Evolutionary conservation across 2,329 filamentous ascomycete species (phyloP).

Genomic region (Pyrenophora tritici-repentis): DNA sequence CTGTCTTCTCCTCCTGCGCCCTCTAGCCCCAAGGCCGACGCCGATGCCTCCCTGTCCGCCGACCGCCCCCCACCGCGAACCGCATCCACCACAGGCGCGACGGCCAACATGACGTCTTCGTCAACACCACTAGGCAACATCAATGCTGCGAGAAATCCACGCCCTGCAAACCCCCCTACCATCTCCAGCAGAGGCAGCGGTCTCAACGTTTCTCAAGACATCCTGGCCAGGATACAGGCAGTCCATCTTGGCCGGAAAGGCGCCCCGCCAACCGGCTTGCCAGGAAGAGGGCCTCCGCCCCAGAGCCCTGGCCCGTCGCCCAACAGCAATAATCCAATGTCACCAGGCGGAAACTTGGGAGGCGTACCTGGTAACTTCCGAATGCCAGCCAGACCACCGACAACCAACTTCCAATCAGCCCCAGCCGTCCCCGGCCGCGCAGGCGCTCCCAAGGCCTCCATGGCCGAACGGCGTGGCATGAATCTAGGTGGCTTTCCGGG

Average conservation of each 20-base stretch:
- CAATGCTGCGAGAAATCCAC: slow-evolving; percentile 66
- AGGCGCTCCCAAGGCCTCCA: slow-evolving; percentile 60
- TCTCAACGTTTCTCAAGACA: slow-evolving; percentile 62
- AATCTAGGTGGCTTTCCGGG: slow-evolving; percentile 66
- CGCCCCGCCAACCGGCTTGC: slow-evolving; percentile 50
- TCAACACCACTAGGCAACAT: slow-evolving; percentile 83
- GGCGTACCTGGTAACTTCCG: slow-evolving; percentile 53
- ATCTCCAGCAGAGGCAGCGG: slow-evolving; percentile 56
- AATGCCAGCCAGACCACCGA: slow-evolving; percentile 49
- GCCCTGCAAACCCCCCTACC: slow-evolving; percentile 46
- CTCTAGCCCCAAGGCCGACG: slow-evolving; percentile 27
- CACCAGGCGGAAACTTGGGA: slow-evolving; percentile 37
- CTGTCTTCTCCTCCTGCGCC: slow-evolving; percentile 29
- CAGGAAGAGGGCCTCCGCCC: slow-evolving; percentile 30
- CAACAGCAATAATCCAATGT: slow-evolving; percentile 26
- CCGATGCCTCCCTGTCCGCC: slow-evolving; percentile 26
- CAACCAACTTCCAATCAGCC: slow-evolving; percentile 54
- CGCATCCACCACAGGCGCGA: slow-evolving; percentile 58
- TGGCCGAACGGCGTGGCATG: slow-evolving; percentile 70
- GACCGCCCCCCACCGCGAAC: slow-evolving; percentile 62
- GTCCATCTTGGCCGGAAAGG: slow-evolving; percentile 70
- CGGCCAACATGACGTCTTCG: slow-evolving; percentile 70
- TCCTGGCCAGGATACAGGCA: slow-evolving; percentile 71
- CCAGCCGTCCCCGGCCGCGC: slow-evolving; percentile 55
- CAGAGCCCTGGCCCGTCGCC: slow-evolving; percentile 34